Base-by-base conservation (phyloP, 495 filamentous ascomycete species). In the Staphylotrichum tortipilum region DNA sequence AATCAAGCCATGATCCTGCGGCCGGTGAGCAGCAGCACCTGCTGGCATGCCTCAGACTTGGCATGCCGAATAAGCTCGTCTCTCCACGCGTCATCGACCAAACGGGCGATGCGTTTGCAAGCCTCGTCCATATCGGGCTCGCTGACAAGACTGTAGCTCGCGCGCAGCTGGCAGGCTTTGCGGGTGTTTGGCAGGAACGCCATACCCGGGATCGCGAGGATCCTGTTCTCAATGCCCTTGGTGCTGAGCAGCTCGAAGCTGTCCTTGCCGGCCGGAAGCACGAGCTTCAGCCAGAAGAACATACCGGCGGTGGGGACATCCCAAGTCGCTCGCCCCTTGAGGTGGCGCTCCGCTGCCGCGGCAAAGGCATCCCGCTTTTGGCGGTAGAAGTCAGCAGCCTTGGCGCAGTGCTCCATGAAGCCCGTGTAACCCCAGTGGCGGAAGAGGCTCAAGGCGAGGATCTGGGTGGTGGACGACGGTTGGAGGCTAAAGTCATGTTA, bases 391-490 rank as follows among this genome's bases (percentile, higher is more conserved):
- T 31, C 17, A 17, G 42, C 42, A 9, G 42, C 42, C 9, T 34
- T 21, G 18, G 42, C 33, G 33, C 38, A 44, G 41, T 52, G 49
- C 18, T 31, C 39, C 7, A 52, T 10, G 17, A 52, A 52, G 12
- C 49, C 49, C 12, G 39, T 30, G 30, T 52, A 44, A 33, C 39
- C 49, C 49, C 49, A 52, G 49, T 52, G 49, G 21, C 49, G 39
- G 29, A 52, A 36, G 10, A 52, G 31, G 10, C 31, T 11, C 19
- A 52, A 30, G 10, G 41, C 39, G 11, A 44, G 22, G 0, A 52
- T 30, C 33, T 52, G 49, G 5, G 49, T 28, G 11, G 49, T 52
- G 3, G 49, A 36, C 12, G 49, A 34, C 2, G 49, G 38, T 10
- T 52, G 49, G 31, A 52, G 49, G 49, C 39, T 42, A 37, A 9